A percentile compares a stretch with the other conserved stretches of the same genome.
Evolutionary conservation across 495 filamentous ascomycete species (phyloP).

Genomic region (Talaromyces wortmannii): DNA sequence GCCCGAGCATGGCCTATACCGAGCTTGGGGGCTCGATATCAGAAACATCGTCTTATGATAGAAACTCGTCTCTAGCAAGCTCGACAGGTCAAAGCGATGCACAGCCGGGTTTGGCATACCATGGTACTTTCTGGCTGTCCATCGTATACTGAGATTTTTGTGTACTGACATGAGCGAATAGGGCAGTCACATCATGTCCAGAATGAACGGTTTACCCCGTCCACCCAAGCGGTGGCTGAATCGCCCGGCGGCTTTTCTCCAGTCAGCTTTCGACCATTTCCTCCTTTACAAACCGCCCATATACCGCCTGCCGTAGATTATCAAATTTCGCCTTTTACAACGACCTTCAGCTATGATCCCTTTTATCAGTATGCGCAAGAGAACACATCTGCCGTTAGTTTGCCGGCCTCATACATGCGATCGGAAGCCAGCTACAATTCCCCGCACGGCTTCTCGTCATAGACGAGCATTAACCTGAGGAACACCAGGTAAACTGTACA

Average conservation of each 20-base stretch:
- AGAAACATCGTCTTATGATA: conserved; percentile 9
- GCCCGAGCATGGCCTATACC: conserved; percentile 23
- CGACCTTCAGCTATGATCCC: conserved; percentile 2
- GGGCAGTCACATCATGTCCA: not conserved
- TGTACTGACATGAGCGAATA: not conserved
- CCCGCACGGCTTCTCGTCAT: not conserved
- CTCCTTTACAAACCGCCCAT: conserved; percentile 4
- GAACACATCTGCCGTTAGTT: conserved; percentile 1
- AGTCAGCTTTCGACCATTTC: conserved; percentile 1
- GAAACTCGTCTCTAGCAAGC: conserved; percentile 27
- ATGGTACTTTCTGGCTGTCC: too few species aligned
- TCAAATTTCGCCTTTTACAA: conserved; percentile 6
- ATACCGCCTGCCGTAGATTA: conserved; percentile 3
- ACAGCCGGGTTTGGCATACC: conserved; percentile 2
- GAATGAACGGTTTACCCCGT: not conserved
- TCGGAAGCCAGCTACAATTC: conserved; percentile 1
- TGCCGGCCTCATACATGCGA: conserved; percentile 6
- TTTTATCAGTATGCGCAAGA: conserved; percentile 5
- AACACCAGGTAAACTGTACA: too few species aligned
- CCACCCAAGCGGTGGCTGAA: not conserved
- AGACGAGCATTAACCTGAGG: not conserved
- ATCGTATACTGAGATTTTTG: too few species aligned
- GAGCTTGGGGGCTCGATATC: conserved; percentile 8
- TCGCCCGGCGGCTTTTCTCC: not conserved
- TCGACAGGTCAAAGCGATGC: conserved; percentile 10